Base-by-base conservation (phyloP, 2,329 filamentous ascomycete species). In the Purpureocillium lavendulum region DNA sequence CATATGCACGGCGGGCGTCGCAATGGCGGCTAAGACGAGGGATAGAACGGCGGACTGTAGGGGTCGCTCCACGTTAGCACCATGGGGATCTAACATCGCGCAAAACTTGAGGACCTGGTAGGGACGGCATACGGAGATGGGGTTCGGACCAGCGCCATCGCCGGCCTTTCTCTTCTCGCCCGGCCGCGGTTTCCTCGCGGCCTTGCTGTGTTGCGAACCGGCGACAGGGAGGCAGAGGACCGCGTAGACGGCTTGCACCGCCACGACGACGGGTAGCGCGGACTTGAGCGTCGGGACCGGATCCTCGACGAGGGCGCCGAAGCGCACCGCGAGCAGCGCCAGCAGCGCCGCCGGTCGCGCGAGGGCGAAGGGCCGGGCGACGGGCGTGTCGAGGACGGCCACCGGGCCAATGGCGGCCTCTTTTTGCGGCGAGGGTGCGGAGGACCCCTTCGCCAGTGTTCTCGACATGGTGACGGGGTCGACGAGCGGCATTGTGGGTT, bases 281-380 rank as follows among this genome's bases (percentile, higher is more conserved):
- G 57, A 70, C 12, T 73, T 59, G 30, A 94, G 71, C 7, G 81
- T 73, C 13, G 71, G 61, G 3, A 82, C 73, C 1, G 88, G 86
- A 47, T 89, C 75, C 13, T 70, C 66, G 21, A 94, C 83, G 18
- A 94, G 69, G 14, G 71, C 64, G 29, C 65, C 57, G 60, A 94
- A 90, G 30, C 74, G 74, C 46, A 75, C 55, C 34, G 73, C 70
- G 55, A 83, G 80, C 29, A 83, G 61, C 9, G 71, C 72, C 24
- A 86, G 70, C 24, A 94, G 69, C 10, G 87, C 61, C 18, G 73
- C 60, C 0, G 85, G 82, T 49, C 94, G 84, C 15, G 78, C 59
- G 52, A 86, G 71, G 11, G 81, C 76, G 54, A 83, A 73, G 16
- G 73, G 56, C 42, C 64, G 56, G 9, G 68, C 65, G 33, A 57